Percentiles rank a stretch among this genome's conserved stretches.
phyloP scores from a whole-genome alignment of 169 alveolate species.

The Cardiosporidium cionae region DNA sequence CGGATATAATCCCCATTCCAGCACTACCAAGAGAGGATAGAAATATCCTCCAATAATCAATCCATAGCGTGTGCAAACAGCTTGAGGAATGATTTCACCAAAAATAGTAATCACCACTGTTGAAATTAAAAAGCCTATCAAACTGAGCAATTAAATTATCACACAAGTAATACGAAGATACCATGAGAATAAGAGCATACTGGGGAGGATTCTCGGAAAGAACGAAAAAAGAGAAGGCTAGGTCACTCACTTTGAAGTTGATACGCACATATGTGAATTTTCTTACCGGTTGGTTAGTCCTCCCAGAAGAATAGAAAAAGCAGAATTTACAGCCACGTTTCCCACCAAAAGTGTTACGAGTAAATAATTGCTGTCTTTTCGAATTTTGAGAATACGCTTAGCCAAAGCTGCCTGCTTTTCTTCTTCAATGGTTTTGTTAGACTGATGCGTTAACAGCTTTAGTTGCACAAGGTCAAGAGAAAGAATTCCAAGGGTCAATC shows the following conservation, averaged over 20 bases:
- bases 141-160: background rate
- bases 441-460: slow-evolving; percentile 47
- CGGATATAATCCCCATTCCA: slow-evolving; percentile 38
- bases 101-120: slow-evolving; percentile 52
- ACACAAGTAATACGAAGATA: background rate
- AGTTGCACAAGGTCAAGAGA: slow-evolving; percentile 57
- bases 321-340: slow-evolving; percentile 61
- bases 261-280: background rate
- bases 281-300: slow-evolving; percentile 51
- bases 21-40: slow-evolving; percentile 24
- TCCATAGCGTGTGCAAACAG: slow-evolving; percentile 63
- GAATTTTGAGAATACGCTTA: slow-evolving; percentile 44
- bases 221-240: no score
- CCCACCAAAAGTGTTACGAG: slow-evolving; percentile 56
- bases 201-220: no score
- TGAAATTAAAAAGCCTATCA: slow-evolving; percentile 51
- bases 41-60: slow-evolving; percentile 50
- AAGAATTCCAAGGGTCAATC: slow-evolving; percentile 60
- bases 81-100: slow-evolving; percentile 68
- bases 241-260: no score
- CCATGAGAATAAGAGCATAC: no score
- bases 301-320: slow-evolving; percentile 57
- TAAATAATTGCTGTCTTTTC: slow-evolving; percentile 58
- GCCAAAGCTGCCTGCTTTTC: slow-evolving; percentile 46
- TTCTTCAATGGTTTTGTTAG: slow-evolving; percentile 22